Percentiles rank a stretch among this genome's conserved stretches.
Conservation (phyloP, 192 early-diverging fungal species). For the Gaertneriomyces semiglobifer region DNA sequence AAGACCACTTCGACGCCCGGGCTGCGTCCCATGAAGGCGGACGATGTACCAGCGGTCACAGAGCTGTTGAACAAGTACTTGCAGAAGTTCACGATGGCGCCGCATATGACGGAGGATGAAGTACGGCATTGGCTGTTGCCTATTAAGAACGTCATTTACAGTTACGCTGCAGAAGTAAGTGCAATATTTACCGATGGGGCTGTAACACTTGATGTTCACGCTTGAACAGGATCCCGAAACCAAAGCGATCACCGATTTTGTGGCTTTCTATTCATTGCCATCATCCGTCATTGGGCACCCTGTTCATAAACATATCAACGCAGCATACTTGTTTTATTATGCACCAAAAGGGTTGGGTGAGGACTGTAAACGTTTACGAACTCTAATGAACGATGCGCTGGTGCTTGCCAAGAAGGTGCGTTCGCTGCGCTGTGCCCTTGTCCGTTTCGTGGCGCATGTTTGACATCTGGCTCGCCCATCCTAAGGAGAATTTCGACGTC, state of each 20-base stretch:
- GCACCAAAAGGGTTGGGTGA: constrained; percentile 46
- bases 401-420: constrained; percentile 61
- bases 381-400: constrained; percentile 76
- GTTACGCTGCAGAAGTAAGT: constrained; percentile 85
- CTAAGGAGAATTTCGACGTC: constrained; percentile 79
- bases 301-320: constrained; percentile 69
- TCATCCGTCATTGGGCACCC: constrained; percentile 80
- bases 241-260: constrained; percentile 76
- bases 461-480: background rate
- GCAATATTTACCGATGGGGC: background rate
- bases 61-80: constrained; percentile 73
- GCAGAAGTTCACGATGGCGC: constrained; percentile 60
- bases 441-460: constrained; percentile 8
- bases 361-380: constrained; percentile 51
- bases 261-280: constrained; percentile 94
- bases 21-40: constrained; percentile 72
- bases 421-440: background rate
- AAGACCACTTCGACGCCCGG: constrained; percentile 52
- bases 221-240: constrained; percentile 45
- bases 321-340: constrained; percentile 97
- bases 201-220: constrained; percentile 5
- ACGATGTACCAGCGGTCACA: constrained; percentile 73
- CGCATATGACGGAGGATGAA: constrained; percentile 79
- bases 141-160: constrained; percentile 79
- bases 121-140: constrained; percentile 89